A percentile compares a stretch with the other conserved stretches of the same genome.
phyloP scores from a whole-genome alignment of 257 asterid species.

The Salvia hispanica region DNA sequence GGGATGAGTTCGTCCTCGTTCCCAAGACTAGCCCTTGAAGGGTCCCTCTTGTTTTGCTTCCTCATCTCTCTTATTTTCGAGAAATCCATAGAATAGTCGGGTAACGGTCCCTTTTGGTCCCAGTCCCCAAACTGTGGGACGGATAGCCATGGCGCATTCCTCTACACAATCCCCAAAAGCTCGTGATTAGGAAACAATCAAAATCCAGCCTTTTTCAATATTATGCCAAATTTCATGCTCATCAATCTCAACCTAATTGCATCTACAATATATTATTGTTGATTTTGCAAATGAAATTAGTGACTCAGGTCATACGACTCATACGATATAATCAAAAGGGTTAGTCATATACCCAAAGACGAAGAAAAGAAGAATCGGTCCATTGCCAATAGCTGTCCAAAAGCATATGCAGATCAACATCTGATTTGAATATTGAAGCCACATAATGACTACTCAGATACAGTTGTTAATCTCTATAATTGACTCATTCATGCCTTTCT shows the following conservation, averaged over 20 bases:
- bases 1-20: constrained; percentile 80
- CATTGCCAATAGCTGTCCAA: background rate
- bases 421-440: constrained; percentile 24
- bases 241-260: constrained; percentile 2
- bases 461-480: constrained; percentile 23
- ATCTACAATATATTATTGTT: background rate
- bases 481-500: constrained; percentile 25
- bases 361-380: background rate
- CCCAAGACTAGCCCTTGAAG: constrained; percentile 86
- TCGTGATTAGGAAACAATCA: constrained; percentile 7
- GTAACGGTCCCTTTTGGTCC: constrained; percentile 82
- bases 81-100: constrained; percentile 88
- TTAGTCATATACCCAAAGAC: background rate
- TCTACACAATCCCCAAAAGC: constrained; percentile 41
- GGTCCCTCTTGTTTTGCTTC: constrained; percentile 84
- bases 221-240: constrained; percentile 10
- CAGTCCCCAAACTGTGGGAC: constrained; percentile 97
- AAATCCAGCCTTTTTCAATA: background rate
- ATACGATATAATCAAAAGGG: too few relatives aligned
- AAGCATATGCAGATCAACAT: background rate
- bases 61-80: constrained; percentile 83
- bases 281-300: constrained; percentile 5
- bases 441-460: constrained; percentile 10
- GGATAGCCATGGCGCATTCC: constrained; percentile 70
- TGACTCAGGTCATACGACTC: background rate